Base-by-base conservation (phyloP, 768 basidiomycete species). In the Hygrocybe punicea region DNA sequence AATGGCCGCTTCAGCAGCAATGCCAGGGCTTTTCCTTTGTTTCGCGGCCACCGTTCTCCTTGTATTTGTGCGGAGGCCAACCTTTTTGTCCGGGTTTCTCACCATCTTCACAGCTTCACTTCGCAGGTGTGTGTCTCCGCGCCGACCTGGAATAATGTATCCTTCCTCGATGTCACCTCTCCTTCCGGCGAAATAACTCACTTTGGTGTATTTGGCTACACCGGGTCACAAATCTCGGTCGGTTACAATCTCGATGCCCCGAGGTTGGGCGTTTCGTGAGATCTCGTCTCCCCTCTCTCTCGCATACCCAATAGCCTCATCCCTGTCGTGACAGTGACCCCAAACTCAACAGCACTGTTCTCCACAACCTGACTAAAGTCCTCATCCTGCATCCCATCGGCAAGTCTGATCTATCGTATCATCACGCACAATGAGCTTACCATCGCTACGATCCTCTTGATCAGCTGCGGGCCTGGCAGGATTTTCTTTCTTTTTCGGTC, bases 361-460 rank as follows among this genome's bases (percentile, higher is more conserved):
- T 91, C 37, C 80, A 84, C 65, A 86, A 86, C 66, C 82, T 93
- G 58, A 92, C 91, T 14, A 81, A 74, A 67, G 76, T 80, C 13
- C 78, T 93, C 56, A 85, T 94, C 62, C 78, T 94, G 23, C 87
- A 92, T 69, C 90, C 91, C 33, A 84, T 94, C 63, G 87, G 86
- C 84, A 62, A 58, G 78, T 69, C 51, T 49, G 16, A 23, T 39
- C 10, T 51, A 29, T 47, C 58, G 53, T 40, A 51, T 58, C 19
- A 42, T 24, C 36, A n/a, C 6, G 47, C 39, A 54, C 19, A 50
- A 44, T 60, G 55, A 33, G 49, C 56, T 23, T 49, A 17, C 36
- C n/a, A 45, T 33, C 21, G 16, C 39, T 33, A 14, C 56, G 34
- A 11, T 51, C 17, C 53, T 44, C 21, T 19, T 11, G 19, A 29